phyloP scores from a whole-genome alignment of 495 filamentous ascomycete genomes.

The Darksidea phi region DNA sequence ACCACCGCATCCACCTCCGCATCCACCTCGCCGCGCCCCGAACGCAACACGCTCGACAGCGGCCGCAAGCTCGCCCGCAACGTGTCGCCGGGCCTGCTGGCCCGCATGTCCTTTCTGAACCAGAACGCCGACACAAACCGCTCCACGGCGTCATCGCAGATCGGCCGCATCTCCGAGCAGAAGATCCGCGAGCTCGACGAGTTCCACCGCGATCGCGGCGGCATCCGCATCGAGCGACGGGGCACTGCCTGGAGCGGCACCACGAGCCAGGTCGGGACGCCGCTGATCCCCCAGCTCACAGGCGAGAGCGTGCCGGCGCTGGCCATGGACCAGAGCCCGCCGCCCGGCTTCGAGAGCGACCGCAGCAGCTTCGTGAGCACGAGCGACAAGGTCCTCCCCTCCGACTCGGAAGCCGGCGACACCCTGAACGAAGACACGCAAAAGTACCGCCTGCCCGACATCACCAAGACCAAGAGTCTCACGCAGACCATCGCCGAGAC shows the following conservation, averaged over 20 bases:
- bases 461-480: slow-evolving; percentile 61
- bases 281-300: slow-evolving; percentile 39
- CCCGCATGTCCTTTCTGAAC: slow-evolving; percentile 71
- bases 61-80: slow-evolving; percentile 43
- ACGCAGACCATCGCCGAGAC: slow-evolving; percentile 31
- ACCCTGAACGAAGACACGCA: slow-evolving; percentile 59
- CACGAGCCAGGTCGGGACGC: slow-evolving; percentile 27
- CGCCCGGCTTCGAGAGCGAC: slow-evolving; percentile 41
- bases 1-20: slow-evolving; percentile 5
- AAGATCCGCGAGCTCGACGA: slow-evolving; percentile 57
- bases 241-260: slow-evolving; percentile 36
- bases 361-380: slow-evolving; percentile 42
- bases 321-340: slow-evolving; percentile 34
- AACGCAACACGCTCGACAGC: slow-evolving; percentile 17
- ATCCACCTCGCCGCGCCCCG: slow-evolving; percentile 8
- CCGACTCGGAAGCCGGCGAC: slow-evolving; percentile 44
- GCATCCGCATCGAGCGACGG: slow-evolving; percentile 34
- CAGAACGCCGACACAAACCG: slow-evolving; percentile 49
- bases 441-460: slow-evolving; percentile 64
- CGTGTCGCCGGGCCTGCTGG: slow-evolving; percentile 71
- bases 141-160: slow-evolving; percentile 43
- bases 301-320: slow-evolving; percentile 46
- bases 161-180: slow-evolving; percentile 73
- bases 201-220: slow-evolving; percentile 35
- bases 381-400: slow-evolving; percentile 38